These are phyloP conservation scores for Coniferiporia weirii DNA, from an alignment of 1,284 basidiomycete species.

Conservation along the genomic window DNA sequence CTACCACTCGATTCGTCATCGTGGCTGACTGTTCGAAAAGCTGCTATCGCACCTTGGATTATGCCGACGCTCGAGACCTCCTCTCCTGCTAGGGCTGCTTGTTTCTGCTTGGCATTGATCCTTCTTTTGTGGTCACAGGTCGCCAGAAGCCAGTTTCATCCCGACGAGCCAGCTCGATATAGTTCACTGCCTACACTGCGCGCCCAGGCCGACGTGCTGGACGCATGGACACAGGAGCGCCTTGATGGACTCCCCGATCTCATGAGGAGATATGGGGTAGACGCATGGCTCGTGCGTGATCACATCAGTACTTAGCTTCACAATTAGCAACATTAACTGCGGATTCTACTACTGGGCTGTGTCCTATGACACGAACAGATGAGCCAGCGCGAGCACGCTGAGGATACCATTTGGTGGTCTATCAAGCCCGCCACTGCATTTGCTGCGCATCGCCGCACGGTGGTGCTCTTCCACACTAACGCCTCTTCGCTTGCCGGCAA, in stretches of 20 bases:
- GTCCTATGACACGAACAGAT: slow-evolving; percentile 30
- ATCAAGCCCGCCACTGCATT: slow-evolving; percentile 46
- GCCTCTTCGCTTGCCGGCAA: slow-evolving; percentile 30
- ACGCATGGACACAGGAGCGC: slow-evolving; percentile 40
- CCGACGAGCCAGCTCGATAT: slow-evolving; percentile 33
- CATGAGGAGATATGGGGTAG: slow-evolving; percentile 39
- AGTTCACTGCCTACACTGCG: slow-evolving; percentile 37
- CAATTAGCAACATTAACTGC: not conserved
- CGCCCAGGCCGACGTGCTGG: slow-evolving; percentile 39
- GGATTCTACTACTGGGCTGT: not conserved
- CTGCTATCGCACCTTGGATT: too few species aligned
- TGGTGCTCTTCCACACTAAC: slow-evolving; percentile 46
- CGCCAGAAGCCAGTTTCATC: slow-evolving; percentile 29
- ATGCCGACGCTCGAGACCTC: too few species aligned
- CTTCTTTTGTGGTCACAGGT: not conserved
- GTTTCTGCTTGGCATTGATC: not conserved
- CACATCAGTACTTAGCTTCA: not conserved
- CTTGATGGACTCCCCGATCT: slow-evolving; percentile 37
- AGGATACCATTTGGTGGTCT: slow-evolving; percentile 50
- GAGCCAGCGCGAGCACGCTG: slow-evolving; percentile 47
- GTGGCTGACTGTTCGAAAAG: too few species aligned
- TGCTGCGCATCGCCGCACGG: slow-evolving; percentile 44
- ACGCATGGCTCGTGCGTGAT: slow-evolving; percentile 39
- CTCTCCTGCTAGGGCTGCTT: too few species aligned
- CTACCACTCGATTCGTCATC: too few species aligned